phyloP scores from a whole-genome alignment of 495 filamentous ascomycete species.

The Haplographium delicatum region DNA sequence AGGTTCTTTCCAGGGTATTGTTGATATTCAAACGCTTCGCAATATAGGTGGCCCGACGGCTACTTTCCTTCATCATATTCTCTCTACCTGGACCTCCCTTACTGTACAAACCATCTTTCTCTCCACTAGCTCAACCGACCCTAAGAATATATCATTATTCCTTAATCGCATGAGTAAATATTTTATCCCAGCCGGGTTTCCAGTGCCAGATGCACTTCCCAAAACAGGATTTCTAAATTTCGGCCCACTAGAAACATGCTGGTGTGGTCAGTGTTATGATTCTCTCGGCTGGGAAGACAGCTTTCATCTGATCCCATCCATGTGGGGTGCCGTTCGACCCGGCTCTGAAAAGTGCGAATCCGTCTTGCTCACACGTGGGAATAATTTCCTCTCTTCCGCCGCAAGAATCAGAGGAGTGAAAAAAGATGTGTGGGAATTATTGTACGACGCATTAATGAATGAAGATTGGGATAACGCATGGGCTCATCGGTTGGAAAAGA shows the following conservation, averaged over 20 bases:
- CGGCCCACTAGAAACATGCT: constrained; percentile 29
- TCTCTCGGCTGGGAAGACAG: constrained; percentile 29
- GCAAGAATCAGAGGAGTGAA: constrained; percentile 30
- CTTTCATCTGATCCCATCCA: constrained; percentile 29
- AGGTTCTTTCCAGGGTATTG: constrained; percentile 2
- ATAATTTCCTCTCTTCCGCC: constrained; percentile 40
- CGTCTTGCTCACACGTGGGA: constrained; percentile 35
- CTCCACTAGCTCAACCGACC: constrained; percentile 28
- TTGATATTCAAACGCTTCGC: constrained; percentile 23
- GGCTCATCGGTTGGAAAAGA: constrained; percentile 14
- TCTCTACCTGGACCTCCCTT: constrained; percentile 34
- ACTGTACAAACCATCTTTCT: constrained; percentile 39
- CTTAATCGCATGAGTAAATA: constrained; percentile 31
- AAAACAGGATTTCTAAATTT: constrained; percentile 39
- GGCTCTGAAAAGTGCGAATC: constrained; percentile 15
- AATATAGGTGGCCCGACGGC: constrained; percentile 38
- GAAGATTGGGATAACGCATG: constrained; percentile 26
- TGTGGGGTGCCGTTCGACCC: constrained; percentile 14
- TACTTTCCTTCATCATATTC: constrained; percentile 40
- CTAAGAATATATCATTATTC: constrained; percentile 23
- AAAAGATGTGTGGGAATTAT: constrained; percentile 21
- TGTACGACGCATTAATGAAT: constrained; percentile 31
- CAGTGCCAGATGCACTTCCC: constrained; percentile 19
- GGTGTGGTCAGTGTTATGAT: constrained; percentile 32
- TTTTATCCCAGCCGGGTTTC: constrained; percentile 10